phyloP scores from a whole-genome alignment of 2,329 filamentous ascomycete genomes.

The Paecilomyces dactylethromorphus region DNA sequence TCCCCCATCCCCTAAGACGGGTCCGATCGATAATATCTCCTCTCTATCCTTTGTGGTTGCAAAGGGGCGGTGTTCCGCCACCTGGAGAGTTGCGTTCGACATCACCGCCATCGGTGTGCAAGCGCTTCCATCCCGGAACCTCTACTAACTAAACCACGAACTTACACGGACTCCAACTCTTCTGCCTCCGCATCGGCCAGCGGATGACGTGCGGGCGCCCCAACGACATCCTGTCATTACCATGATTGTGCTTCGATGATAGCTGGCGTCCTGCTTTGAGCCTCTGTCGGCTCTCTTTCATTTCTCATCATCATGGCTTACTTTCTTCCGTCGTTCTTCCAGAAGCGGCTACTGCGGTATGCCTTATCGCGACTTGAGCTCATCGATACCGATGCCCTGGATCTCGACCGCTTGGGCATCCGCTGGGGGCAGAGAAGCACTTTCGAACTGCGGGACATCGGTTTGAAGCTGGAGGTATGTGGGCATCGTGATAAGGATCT shows the following conservation, averaged over 20 bases:
- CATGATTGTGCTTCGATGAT: slow-evolving; percentile 21
- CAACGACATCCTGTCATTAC: slow-evolving; percentile 3
- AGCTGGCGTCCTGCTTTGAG: slow-evolving; percentile 14
- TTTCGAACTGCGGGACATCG: slow-evolving; percentile 81
- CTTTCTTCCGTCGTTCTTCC: slow-evolving; percentile 70
- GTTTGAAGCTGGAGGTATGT: slow-evolving; percentile 67
- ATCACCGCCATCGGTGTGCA: slow-evolving; percentile 1
- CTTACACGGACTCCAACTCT: not conserved
- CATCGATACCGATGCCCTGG: slow-evolving; percentile 78
- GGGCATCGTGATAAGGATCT: not conserved
- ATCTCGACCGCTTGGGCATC: slow-evolving; percentile 80
- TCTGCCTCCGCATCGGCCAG: not conserved
- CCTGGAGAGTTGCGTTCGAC: not conserved
- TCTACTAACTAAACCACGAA: not conserved
- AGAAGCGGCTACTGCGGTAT: slow-evolving; percentile 84
- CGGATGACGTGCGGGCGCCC: not conserved
- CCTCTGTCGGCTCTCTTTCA: slow-evolving; percentile 21
- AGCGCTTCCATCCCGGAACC: not conserved
- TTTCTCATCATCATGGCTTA: slow-evolving; percentile 54
- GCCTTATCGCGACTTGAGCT: slow-evolving; percentile 76
- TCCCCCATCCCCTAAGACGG: not conserved
- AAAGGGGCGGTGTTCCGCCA: not conserved
- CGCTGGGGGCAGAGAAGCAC: slow-evolving; percentile 74
- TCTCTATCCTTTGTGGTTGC: not conserved
- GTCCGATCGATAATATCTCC: not conserved